A percentile compares a stretch with the other conserved stretches of the same genome.
Evolutionary conservation across 495 filamentous ascomycete genomes (phyloP).

Genomic region (Penicillium soppii): DNA sequence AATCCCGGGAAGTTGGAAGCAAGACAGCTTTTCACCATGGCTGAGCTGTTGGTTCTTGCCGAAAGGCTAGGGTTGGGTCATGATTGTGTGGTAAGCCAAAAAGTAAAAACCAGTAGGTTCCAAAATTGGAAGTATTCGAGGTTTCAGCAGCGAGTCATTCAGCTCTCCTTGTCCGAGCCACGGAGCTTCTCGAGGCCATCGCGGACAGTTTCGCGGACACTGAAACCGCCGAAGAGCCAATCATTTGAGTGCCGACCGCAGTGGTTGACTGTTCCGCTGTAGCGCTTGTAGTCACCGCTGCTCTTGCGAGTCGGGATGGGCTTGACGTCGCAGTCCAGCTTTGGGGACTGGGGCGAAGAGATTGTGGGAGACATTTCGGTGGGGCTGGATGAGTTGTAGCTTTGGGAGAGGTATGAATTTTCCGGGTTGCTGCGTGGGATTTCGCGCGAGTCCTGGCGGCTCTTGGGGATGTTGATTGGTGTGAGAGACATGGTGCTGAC

Average conservation of each 20-base stretch:
- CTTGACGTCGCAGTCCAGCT: slow-evolving; percentile 16
- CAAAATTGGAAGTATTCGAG: neutral
- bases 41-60: neutral
- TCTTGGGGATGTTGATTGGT: slow-evolving; percentile 17
- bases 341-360: slow-evolving; percentile 17
- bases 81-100: neutral
- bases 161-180: slow-evolving; percentile 32
- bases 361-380: slow-evolving; percentile 20
- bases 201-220: slow-evolving; percentile 45
- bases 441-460: slow-evolving; percentile 14
- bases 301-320: slow-evolving; percentile 23
- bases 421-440: slow-evolving; percentile 21
- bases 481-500: slow-evolving; percentile 22
- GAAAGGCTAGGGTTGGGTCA: neutral
- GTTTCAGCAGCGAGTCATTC: slow-evolving; percentile 2
- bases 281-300: slow-evolving; percentile 40
- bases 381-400: slow-evolving; percentile 17
- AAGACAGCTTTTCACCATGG: neutral
- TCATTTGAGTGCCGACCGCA: slow-evolving; percentile 51
- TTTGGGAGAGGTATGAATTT: slow-evolving; percentile 16
- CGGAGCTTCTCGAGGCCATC: slow-evolving; percentile 51
- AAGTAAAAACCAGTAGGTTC: neutral
- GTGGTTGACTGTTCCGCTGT: slow-evolving; percentile 42
- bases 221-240: slow-evolving; percentile 51
- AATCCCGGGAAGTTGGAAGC: neutral